Evolutionary conservation across 1,284 basidiomycete genomes (phyloP).

Genomic region (Athelia psychrophila): DNA sequence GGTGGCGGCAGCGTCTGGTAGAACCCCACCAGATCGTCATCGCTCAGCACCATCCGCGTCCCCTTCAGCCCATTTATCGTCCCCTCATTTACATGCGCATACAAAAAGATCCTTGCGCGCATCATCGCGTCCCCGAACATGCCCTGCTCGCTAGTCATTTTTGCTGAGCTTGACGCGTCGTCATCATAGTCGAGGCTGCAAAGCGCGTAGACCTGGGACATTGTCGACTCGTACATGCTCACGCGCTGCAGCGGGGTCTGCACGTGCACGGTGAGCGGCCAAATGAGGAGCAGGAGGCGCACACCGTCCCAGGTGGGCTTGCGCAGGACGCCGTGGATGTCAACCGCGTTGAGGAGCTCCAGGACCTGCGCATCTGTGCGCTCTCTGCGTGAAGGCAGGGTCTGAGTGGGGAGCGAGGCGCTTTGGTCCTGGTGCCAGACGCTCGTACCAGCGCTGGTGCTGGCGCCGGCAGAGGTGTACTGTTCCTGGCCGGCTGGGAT

Average conservation of each 20-base stretch:
- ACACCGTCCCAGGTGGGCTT: slow-evolving; percentile 86
- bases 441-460: slow-evolving; percentile 28
- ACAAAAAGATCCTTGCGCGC: slow-evolving; percentile 83
- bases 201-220: slow-evolving; percentile 68
- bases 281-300: slow-evolving; percentile 68
- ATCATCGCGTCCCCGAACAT: slow-evolving; percentile 59
- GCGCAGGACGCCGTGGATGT: slow-evolving; percentile 75
- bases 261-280: slow-evolving; percentile 81
- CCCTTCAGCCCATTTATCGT: slow-evolving; percentile 77
- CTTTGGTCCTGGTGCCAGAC: slow-evolving; percentile 3
- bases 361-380: slow-evolving; percentile 57
- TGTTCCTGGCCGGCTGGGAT: neutral
- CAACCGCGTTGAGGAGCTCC: slow-evolving; percentile 75
- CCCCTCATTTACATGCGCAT: slow-evolving; percentile 79
- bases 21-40: slow-evolving; percentile 42
- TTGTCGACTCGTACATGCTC: slow-evolving; percentile 59
- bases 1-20: slow-evolving; percentile 56
- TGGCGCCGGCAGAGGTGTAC: neutral
- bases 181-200: slow-evolving; percentile 53
- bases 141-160: slow-evolving; percentile 49
- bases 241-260: slow-evolving; percentile 7
- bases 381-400: slow-evolving; percentile 21
- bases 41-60: slow-evolving; percentile 69
- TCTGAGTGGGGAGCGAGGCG: slow-evolving; percentile 2
- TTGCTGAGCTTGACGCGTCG: slow-evolving; percentile 30